Conservation (phyloP, 805 yeast genomes). For the Nakazawaea ishiwadae region DNA sequence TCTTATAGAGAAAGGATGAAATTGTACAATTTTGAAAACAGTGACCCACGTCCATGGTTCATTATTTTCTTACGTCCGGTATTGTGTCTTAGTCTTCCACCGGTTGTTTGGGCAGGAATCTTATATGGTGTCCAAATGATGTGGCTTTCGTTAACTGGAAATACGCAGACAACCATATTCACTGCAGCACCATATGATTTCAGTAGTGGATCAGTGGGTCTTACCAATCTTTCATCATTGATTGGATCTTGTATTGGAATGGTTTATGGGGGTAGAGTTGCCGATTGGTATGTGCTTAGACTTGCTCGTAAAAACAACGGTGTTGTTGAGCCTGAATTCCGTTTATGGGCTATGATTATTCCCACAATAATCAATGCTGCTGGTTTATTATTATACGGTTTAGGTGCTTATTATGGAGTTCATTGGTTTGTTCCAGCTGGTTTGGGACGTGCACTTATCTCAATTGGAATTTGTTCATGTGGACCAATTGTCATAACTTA, state of each 20-base stretch:
- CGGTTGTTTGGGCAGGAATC: conserved; percentile 40
- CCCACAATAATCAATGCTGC: conserved; percentile 36
- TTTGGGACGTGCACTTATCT: conserved; percentile 40
- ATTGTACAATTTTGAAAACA: conserved; percentile 31
- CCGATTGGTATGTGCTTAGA: conserved; percentile 32
- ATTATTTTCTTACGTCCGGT: conserved; percentile 34
- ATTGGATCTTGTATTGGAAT: conserved; percentile 40
- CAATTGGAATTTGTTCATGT: conserved; percentile 41
- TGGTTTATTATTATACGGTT: conserved; percentile 41
- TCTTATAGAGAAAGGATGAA: conserved; percentile 33
- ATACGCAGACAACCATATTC: conserved; percentile 37
- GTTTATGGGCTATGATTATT: conserved; percentile 37
- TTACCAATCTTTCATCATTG: conserved; percentile 38
- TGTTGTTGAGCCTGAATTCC: conserved; percentile 41
- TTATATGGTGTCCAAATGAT: conserved; percentile 45
- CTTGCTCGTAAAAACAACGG: conserved; percentile 40
- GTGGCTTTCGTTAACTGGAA: conserved; percentile 41
- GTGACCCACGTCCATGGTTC: conserved; percentile 36
- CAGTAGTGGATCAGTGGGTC: conserved; percentile 32
- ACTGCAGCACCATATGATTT: conserved; percentile 34
- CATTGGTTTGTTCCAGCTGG: conserved; percentile 40
- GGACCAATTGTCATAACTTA: conserved; percentile 41
- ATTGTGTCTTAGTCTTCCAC: conserved; percentile 31
- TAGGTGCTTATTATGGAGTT: conserved; percentile 30
- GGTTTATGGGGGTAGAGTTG: conserved; percentile 39